Percentiles rank a stretch among this genome's conserved stretches.
These are phyloP conservation scores for Chlamydomonas incerta DNA, from an alignment of 139 green algal species.

Conservation along the genomic window DNA sequence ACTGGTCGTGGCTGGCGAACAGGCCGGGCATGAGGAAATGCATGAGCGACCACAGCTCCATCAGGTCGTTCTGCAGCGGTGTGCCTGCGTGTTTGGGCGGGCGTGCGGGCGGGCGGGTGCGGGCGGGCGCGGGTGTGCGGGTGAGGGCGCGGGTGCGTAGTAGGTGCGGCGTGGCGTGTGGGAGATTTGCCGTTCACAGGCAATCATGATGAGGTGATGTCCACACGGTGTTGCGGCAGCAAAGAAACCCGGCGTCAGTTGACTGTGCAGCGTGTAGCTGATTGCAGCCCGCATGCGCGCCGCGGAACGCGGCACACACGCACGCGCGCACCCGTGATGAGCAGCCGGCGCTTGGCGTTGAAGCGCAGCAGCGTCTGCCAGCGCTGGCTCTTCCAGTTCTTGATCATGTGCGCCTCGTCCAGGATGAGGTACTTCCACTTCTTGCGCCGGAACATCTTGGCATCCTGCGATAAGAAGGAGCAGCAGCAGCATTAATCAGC, in stretches of 20 bases:
- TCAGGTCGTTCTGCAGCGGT: constrained; percentile 96
- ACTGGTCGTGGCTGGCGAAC: constrained; percentile 89
- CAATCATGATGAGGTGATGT: too few species aligned
- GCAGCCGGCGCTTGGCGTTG: constrained; percentile 92
- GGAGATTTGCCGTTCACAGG: too few species aligned
- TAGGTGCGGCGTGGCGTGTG: too few species aligned
- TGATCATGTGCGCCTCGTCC: constrained; percentile 99
- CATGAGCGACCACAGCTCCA: constrained; percentile 99
- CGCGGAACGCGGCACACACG: too few species aligned
- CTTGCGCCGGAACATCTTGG: constrained; percentile 96
- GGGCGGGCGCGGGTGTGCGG: background rate
- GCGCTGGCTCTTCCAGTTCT: constrained; percentile 98
- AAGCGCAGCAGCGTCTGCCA: constrained; percentile 99
- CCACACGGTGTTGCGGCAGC: too few species aligned
- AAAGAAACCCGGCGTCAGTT: too few species aligned
- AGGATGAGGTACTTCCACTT: constrained; percentile 99
- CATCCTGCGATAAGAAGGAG: constrained; percentile 72
- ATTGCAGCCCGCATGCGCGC: too few species aligned
- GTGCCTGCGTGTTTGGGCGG: constrained; percentile 54
- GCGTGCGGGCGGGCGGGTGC: background rate
- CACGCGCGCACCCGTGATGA: constrained; percentile 90
- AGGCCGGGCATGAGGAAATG: constrained; percentile 98
- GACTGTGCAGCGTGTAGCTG: too few species aligned
- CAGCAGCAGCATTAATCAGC: too few species aligned
- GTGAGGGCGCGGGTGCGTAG: too few species aligned